phyloP scores from a whole-genome alignment of 345 rosid genomes.

The Gossypium ekmanianum region DNA sequence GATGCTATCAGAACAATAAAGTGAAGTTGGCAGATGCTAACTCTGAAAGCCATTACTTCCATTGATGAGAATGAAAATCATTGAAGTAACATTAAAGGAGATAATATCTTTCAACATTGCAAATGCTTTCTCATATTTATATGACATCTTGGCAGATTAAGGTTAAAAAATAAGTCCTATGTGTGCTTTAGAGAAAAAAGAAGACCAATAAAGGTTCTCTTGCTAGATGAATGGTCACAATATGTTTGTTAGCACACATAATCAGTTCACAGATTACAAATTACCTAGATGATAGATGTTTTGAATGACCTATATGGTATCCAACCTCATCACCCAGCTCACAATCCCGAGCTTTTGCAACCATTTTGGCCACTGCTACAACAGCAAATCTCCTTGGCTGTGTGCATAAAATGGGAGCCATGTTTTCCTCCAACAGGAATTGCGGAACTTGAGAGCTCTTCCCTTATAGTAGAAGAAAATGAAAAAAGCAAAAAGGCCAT shows the following conservation, averaged over 20 bases:
- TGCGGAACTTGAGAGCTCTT: constrained; percentile 98
- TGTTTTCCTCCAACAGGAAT: constrained; percentile 66
- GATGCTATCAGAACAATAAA: background rate
- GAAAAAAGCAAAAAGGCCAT: background rate
- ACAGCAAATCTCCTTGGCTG: constrained; percentile 97
- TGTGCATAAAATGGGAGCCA: constrained; percentile 76
- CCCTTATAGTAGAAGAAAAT: constrained; percentile 39
- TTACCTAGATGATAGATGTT: constrained; percentile 61
- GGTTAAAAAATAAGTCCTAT: background rate
- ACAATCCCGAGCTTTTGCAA: constrained; percentile 75
- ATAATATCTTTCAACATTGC: background rate
- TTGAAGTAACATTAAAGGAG: background rate
- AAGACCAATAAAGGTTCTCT: background rate
- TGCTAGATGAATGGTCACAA: background rate
- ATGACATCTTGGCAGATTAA: background rate
- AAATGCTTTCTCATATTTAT: background rate
- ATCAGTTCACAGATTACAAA: background rate
- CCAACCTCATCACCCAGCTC: constrained; percentile 86
- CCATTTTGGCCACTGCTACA: constrained; percentile 94
- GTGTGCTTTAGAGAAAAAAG: background rate
- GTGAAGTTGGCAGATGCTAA: background rate
- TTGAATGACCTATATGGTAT: constrained; percentile 88
- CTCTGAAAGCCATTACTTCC: constrained; percentile 3
- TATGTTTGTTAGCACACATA: background rate
- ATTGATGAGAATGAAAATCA: background rate